Conservation (phyloP, 1,139 yeast species). For the Saccharomyces uvarum region DNA sequence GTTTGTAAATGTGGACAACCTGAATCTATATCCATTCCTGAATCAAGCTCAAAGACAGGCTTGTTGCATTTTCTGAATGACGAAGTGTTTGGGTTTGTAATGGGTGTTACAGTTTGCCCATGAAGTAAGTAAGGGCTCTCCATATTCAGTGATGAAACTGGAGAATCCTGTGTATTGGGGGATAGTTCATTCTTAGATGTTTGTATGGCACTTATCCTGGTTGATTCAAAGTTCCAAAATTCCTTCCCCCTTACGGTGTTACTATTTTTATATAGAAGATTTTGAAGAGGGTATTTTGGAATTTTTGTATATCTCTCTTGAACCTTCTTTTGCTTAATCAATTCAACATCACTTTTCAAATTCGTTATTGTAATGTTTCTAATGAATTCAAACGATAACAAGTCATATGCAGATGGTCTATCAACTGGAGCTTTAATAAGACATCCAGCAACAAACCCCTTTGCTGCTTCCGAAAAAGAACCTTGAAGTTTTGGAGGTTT, state of each 20-base stretch:
- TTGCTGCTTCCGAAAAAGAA: conserved; percentile 42
- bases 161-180: conserved; percentile 6
- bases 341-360: conserved; percentile 29
- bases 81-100: conserved; percentile 15
- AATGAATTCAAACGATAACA: conserved; percentile 44
- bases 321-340: conserved; percentile 20
- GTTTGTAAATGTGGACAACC: conserved; percentile 9
- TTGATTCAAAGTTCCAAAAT: conserved; percentile 22
- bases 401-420: conserved; percentile 42
- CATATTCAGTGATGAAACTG: conserved; percentile 12
- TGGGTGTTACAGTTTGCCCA: conserved; percentile 19
- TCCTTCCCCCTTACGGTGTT: conserved; percentile 3
- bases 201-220: not conserved
- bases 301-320: conserved; percentile 17
- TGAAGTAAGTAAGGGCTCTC: conserved; percentile 10
- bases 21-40: conserved; percentile 20
- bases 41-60: conserved; percentile 15
- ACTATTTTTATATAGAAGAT: conserved; percentile 25
- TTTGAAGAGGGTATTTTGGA: conserved; percentile 30
- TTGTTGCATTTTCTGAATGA: conserved; percentile 17
- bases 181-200: not conserved
- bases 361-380: conserved; percentile 18
- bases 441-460: conserved; percentile 55
- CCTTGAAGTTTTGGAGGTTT: conserved; percentile 54
- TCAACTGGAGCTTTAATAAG: conserved; percentile 48